Evolutionary conservation across 192 early-diverging fungal species (phyloP).

Genomic region (Coemansia sp.): DNA sequence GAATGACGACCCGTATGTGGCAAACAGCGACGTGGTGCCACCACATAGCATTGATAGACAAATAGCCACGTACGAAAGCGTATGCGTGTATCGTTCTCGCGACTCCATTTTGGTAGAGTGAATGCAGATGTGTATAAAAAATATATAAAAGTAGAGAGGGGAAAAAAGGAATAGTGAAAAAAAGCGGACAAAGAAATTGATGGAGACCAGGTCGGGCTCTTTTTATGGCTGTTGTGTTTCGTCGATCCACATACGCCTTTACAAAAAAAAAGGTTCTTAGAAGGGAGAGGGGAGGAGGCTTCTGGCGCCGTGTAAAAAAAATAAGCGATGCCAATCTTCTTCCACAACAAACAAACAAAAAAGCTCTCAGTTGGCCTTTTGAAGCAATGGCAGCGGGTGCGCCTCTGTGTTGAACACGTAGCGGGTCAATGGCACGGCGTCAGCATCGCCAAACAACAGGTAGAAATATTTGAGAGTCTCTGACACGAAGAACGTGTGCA

Average conservation of each 20-base stretch:
- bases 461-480: slow-evolving; percentile 96
- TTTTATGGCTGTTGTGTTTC: not conserved
- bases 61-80: slow-evolving; percentile 47
- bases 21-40: slow-evolving; percentile 70
- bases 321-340: not conserved
- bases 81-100: slow-evolving; percentile 38
- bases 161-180: not conserved
- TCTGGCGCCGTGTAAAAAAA: not conserved
- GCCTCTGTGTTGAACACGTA: slow-evolving; percentile 96
- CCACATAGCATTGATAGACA: slow-evolving; percentile 55
- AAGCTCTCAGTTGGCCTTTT: not conserved
- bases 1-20: slow-evolving; percentile 60
- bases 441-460: slow-evolving; percentile 70
- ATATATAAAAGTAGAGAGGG: not conserved
- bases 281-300: too few relatives aligned
- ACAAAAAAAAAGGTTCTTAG: too few relatives aligned
- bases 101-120: slow-evolving; percentile 21
- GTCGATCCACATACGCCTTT: not conserved
- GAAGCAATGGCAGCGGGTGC: slow-evolving; percentile 67
- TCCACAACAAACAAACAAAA: not conserved
- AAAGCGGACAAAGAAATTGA: not conserved
- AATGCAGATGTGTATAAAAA: not conserved
- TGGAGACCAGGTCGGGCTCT: not conserved
- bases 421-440: slow-evolving; percentile 66
- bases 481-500: slow-evolving; percentile 81